Evolutionary conservation across 2,329 filamentous ascomycete genomes (phyloP).

Genomic region (Aureobasidium lini): DNA sequence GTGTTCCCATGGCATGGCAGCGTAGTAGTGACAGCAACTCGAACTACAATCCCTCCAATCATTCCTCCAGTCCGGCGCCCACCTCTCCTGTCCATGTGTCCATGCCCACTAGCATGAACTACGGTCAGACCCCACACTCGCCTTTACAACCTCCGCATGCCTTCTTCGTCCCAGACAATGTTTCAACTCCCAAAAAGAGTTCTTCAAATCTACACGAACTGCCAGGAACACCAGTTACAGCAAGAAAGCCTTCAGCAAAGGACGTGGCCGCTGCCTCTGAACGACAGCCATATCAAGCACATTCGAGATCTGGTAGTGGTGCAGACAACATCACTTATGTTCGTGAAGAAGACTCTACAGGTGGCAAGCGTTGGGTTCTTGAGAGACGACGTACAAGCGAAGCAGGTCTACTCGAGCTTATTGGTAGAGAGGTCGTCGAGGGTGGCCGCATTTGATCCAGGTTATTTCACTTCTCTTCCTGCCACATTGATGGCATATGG

Average conservation of each 20-base stretch:
- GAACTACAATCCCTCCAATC: conserved; percentile 10
- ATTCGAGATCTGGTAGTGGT: conserved; percentile 39
- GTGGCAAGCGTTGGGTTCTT: conserved; percentile 59
- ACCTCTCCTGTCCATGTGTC: conserved; percentile 11
- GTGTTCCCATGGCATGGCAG: conserved; percentile 21
- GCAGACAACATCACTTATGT: conserved; percentile 65
- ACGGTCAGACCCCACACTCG: background rate
- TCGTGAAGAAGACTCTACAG: conserved; percentile 51
- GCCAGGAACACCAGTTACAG: conserved; percentile 15
- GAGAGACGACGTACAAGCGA: conserved; percentile 61
- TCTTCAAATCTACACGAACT: background rate
- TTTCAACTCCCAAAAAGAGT: conserved; percentile 6
- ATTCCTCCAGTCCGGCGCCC: conserved; percentile 12
- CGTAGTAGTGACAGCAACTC: conserved; percentile 19
- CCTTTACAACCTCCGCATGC: background rate
- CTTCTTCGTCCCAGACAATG: background rate
- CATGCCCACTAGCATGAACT: background rate
- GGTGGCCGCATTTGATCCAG: conserved; percentile 37
- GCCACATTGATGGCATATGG: background rate
- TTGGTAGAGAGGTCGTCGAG: conserved; percentile 57
- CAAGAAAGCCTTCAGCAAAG: background rate
- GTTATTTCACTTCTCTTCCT: background rate
- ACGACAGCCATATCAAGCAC: background rate
- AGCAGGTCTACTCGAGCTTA: conserved; percentile 56
- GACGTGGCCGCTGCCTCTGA: background rate